Percentiles rank a stretch among this genome's conserved stretches.
Evolutionary conservation across 2,329 filamentous ascomycete species (phyloP).

Genomic region (Aspergillus versicolor): DNA sequence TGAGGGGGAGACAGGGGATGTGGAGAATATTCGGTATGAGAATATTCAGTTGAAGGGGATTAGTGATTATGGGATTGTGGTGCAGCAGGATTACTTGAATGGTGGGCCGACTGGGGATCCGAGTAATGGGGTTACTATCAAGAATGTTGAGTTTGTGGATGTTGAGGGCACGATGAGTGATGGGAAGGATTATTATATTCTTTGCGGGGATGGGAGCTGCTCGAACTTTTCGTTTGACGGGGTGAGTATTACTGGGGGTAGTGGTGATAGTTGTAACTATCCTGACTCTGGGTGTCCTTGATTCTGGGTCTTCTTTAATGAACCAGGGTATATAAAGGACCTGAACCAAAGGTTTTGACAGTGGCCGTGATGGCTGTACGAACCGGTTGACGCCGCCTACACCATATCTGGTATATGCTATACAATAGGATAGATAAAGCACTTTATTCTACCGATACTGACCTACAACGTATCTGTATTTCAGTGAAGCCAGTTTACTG

Average conservation of each 20-base stretch:
- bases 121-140: conserved; percentile 40
- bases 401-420: no score
- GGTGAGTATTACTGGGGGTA: conserved; percentile 38
- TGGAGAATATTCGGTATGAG: conserved; percentile 46
- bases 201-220: conserved; percentile 43
- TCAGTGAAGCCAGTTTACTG: conserved; percentile 8
- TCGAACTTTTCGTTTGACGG: conserved; percentile 36
- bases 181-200: conserved; percentile 38
- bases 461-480: no score
- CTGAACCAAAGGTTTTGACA: no score
- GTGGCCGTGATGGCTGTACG: no score
- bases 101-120: conserved; percentile 42
- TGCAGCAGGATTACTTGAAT: conserved; percentile 55
- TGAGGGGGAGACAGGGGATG: conserved; percentile 38
- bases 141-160: conserved; percentile 35
- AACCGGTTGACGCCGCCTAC: no score
- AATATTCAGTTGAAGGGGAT: conserved; percentile 49
- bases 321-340: neutral
- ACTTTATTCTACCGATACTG: no score
- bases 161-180: conserved; percentile 35
- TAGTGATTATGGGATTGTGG: conserved; percentile 51
- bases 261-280: conserved; percentile 27
- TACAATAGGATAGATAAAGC: no score
- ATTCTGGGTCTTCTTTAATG: neutral
- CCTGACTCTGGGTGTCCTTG: conserved; percentile 15